Evolutionary conservation across 768 basidiomycete species (phyloP), one percentile per base, ranked within the genome.

Genomic region (Podaxis rugospora): DNA sequence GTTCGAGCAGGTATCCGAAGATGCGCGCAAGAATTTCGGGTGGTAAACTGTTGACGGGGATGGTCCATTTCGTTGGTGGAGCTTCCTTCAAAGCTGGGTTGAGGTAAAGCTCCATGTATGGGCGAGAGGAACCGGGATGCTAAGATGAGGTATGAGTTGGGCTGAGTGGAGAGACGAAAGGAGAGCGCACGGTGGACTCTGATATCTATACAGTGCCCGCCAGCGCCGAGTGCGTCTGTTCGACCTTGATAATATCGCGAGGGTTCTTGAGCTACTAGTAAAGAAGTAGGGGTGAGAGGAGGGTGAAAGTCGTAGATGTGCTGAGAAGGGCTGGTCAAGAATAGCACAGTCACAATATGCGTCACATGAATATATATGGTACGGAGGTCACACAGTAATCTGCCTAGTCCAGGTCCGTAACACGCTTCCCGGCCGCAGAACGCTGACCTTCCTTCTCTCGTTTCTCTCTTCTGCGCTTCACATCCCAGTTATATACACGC

Each of bases 401-500:
- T 54, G 49, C 49, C 36, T 61, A 61, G 27, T 55, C 59, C 44
- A 55, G 46, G 14, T 50, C 44, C 21, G 44, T 53, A 49, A 54
- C 37, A 13, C 37, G 25, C 37, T 54, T 35, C 10, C 28, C 16
- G 18, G 18, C 28, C 9, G 25, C 40, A 27, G 59, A 16, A 25
- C 39, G 59, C 51, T 44, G 51, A 3, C 16, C 32, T 42, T 60
- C 51, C 18, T 55, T 61, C 44, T 61, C 59, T 75, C 84, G 73
- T 65, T 73, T 73, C 51, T 88, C 88, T 71, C 92, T 75, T 71
- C 93, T 78, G 65, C 88, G 75, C 70, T 92, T 93, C 28, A 96
- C 93, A 70, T 96, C 94, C 90, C 91, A 95, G 70, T 98, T 99
- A 71, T 96, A 98, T 55, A 96, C 89, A 39, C 96, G 80, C 4